Evolutionary conservation across 2,329 filamentous ascomycete genomes (phyloP).

Genomic region (Pseudogymnoascus sp.): DNA sequence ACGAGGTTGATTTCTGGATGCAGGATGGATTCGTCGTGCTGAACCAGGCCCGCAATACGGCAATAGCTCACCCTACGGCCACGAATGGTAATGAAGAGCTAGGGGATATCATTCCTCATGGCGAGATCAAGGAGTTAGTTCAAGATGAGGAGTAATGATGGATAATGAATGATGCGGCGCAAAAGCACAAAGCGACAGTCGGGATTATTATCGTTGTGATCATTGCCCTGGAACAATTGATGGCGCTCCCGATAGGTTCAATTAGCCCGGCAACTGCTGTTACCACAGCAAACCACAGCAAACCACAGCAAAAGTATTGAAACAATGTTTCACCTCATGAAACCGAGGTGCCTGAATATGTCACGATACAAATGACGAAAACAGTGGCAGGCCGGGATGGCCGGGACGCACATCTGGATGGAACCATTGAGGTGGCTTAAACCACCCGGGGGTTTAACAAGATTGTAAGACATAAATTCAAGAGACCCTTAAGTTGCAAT

Average conservation of each 20-base stretch:
- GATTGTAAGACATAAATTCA: constrained; percentile 1
- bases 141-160: constrained; percentile 44
- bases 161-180: neutral
- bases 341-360: constrained; percentile 8
- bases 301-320: constrained; percentile 6
- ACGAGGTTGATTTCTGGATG: constrained; percentile 87
- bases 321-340: constrained; percentile 10
- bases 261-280: neutral
- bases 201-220: neutral
- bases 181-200: neutral
- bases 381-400: neutral
- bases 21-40: constrained; percentile 50
- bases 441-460: constrained; percentile 2
- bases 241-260: neutral
- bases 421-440: constrained; percentile 2
- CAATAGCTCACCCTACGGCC: constrained; percentile 14
- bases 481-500: constrained; percentile 4
- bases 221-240: neutral
- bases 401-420: neutral
- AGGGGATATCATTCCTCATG: constrained; percentile 28
- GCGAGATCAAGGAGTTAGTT: constrained; percentile 58
- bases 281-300: neutral
- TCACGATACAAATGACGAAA: constrained; percentile 4
- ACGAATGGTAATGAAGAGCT: constrained; percentile 33
- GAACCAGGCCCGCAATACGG: constrained; percentile 11